These are phyloP conservation scores for Phytophthora pistaciae DNA, from an alignment of 352 stramenopile species.

Conservation along the genomic window DNA sequence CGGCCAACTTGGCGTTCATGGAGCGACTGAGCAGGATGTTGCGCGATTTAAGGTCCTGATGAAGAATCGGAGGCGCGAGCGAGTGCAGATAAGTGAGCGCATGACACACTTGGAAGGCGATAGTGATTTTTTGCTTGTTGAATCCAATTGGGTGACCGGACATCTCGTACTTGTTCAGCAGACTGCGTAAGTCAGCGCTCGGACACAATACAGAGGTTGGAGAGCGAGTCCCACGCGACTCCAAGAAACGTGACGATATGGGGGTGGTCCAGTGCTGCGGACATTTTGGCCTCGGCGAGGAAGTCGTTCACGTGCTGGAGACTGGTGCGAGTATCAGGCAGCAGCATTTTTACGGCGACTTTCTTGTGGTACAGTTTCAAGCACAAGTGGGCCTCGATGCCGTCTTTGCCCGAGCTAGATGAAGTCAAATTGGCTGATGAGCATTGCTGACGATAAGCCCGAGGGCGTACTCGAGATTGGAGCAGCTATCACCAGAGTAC, in stretches of 20 bases:
- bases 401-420: background rate
- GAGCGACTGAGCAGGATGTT: background rate
- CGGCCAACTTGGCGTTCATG: background rate
- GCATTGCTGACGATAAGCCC: background rate
- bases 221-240: slow-evolving; percentile 44
- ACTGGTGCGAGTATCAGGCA: slow-evolving; percentile 11
- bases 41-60: slow-evolving; percentile 37
- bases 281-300: slow-evolving; percentile 28
- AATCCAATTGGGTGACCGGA: slow-evolving; percentile 15
- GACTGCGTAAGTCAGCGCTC: slow-evolving; percentile 41
- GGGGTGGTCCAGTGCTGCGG: slow-evolving; percentile 39
- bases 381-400: background rate
- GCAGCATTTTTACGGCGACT: slow-evolving; percentile 37
- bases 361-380: slow-evolving; percentile 10
- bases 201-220: slow-evolving; percentile 42
- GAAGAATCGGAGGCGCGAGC: slow-evolving; percentile 23
- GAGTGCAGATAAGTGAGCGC: slow-evolving; percentile 49
- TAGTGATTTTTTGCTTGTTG: slow-evolving; percentile 39
- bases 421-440: background rate
- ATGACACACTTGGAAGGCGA: slow-evolving; percentile 40
- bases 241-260: slow-evolving; percentile 49
- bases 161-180: slow-evolving; percentile 18
- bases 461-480: background rate
- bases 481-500: background rate
- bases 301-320: slow-evolving; percentile 21